Conservation (phyloP, 129 eudicot genomes). For the Artemisia annua region DNA sequence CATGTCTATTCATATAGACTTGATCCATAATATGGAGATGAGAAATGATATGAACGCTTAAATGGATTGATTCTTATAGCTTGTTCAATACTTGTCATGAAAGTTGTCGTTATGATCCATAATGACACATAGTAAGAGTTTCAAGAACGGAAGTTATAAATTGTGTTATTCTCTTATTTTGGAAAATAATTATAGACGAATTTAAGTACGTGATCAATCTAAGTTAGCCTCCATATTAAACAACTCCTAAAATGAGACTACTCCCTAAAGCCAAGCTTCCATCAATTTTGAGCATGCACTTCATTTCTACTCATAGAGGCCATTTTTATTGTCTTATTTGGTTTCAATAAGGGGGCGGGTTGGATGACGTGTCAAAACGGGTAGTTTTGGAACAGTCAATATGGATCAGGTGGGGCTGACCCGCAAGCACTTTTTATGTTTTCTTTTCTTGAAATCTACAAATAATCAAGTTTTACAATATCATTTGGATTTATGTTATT, state of each 20-base stretch:
- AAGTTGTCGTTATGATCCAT: background rate
- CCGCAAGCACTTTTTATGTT: background rate
- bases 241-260: background rate
- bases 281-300: slow-evolving; percentile 8
- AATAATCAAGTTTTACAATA: background rate
- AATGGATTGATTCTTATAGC: background rate
- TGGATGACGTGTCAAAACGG: background rate
- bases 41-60: no score
- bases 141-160: background rate
- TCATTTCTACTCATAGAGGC: background rate
- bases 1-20: no score
- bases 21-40: no score
- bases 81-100: background rate
- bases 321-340: background rate
- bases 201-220: background rate
- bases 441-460: background rate
- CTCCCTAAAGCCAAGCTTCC: background rate
- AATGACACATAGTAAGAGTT: background rate
- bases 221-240: background rate
- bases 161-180: background rate
- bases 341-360: background rate
- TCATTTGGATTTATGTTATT: background rate
- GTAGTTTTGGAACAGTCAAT: background rate
- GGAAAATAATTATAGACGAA: background rate
- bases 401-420: background rate